A percentile compares a stretch with the other conserved stretches of the same genome.
Conservation (phyloP, 1,284 basidiomycete species). For the Stygiomarasmius scandens region DNA sequence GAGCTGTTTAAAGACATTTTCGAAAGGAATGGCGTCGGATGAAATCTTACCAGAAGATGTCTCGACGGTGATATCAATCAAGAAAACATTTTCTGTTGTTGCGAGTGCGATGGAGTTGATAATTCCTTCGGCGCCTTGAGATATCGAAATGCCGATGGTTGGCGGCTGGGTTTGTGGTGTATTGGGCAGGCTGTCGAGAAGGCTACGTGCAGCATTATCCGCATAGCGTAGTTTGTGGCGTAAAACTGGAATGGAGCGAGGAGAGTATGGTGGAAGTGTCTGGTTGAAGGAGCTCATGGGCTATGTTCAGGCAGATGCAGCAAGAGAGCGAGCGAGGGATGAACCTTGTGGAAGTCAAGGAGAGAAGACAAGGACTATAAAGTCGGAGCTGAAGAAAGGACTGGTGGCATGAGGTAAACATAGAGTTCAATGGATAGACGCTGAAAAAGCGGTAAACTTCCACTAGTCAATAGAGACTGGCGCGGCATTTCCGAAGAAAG, state of each 20-base stretch:
- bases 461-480: too few relatives aligned
- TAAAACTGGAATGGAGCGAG: not conserved
- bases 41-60: not conserved
- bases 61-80: not conserved
- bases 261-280: not conserved
- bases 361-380: too few relatives aligned
- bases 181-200: not conserved
- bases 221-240: not conserved
- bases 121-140: not conserved
- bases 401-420: too few relatives aligned
- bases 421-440: too few relatives aligned
- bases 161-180: not conserved
- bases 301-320: too few relatives aligned
- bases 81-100: not conserved
- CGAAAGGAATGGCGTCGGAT: not conserved
- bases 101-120: slow-evolving; percentile 5
- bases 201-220: not conserved
- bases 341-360: too few relatives aligned
- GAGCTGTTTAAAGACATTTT: not conserved
- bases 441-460: too few relatives aligned
- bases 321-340: too few relatives aligned
- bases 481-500: too few relatives aligned
- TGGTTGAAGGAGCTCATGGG: not conserved
- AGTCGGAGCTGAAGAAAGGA: too few relatives aligned
- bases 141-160: slow-evolving; percentile 6